phyloP scores from a whole-genome alignment of 305 asterid species.

The Fraxinus sp. region DNA sequence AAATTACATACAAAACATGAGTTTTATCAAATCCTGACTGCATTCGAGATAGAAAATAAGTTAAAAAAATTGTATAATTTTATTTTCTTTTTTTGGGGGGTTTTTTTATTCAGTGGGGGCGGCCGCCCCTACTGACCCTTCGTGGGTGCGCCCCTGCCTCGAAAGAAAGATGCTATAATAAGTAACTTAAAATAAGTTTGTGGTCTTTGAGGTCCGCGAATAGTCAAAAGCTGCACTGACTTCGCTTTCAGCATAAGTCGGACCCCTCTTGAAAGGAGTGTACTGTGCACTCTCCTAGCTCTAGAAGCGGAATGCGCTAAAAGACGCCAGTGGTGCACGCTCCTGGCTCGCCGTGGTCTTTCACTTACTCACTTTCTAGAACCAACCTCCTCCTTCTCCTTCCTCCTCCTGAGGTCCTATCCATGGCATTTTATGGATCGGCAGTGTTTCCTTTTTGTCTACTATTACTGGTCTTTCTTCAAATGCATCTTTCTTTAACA shows the following conservation, averaged over 20 bases:
- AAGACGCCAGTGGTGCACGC: conserved; percentile 29
- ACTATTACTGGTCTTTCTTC: conserved; percentile 29
- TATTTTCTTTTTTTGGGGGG: no score
- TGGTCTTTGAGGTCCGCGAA: not conserved
- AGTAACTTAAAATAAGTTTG: not conserved
- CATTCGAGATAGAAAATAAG: no score
- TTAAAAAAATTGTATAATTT: no score
- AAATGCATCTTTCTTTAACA: conserved; percentile 33
- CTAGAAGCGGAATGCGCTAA: conserved; percentile 24
- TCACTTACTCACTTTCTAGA: conserved; percentile 15
- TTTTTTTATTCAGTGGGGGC: no score
- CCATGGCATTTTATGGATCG: conserved; percentile 48
- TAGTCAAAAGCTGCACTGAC: conserved; percentile 25
- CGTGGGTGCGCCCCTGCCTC: no score
- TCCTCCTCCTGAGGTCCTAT: not conserved
- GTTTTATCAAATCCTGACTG: no score
- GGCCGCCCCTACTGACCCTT: no score
- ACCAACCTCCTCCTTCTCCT: not conserved
- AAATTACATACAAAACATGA: no score
- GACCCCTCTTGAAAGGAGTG: not conserved
- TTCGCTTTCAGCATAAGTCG: not conserved
- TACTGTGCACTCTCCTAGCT: not conserved
- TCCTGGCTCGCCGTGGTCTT: conserved; percentile 7
- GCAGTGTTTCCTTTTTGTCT: conserved; percentile 38
- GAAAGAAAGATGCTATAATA: not conserved